A percentile compares a stretch with the other conserved stretches of the same genome.
Conservation (phyloP, 441 rosid species). For the Macaranga tanarius region DNA sequence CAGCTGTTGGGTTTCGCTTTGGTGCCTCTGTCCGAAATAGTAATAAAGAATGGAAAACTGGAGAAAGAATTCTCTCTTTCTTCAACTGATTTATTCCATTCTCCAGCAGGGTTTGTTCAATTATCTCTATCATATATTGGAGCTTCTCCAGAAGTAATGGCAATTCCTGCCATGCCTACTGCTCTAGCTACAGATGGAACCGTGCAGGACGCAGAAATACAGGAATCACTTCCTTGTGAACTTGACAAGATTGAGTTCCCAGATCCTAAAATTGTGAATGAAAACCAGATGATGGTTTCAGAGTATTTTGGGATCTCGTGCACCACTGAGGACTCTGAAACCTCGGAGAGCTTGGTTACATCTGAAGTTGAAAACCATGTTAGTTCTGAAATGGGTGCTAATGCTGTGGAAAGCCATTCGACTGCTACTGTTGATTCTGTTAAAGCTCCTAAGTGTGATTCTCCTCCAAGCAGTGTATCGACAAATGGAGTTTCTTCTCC, state of each 20-base stretch:
- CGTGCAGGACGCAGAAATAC: slow-evolving; percentile 40
- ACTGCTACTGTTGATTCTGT: slow-evolving; percentile 41
- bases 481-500: slow-evolving; percentile 72
- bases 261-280: slow-evolving; percentile 83
- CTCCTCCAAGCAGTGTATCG: slow-evolving; percentile 77
- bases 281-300: slow-evolving; percentile 92
- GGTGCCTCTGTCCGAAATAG: slow-evolving; percentile 86
- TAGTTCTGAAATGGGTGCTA: slow-evolving; percentile 43
- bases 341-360: slow-evolving; percentile 58
- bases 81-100: slow-evolving; percentile 91
- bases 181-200: slow-evolving; percentile 40
- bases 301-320: slow-evolving; percentile 78
- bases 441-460: slow-evolving; percentile 60
- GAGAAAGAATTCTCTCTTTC: slow-evolving; percentile 96
- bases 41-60: slow-evolving; percentile 67
- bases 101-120: slow-evolving; percentile 93
- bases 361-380: slow-evolving; percentile 59
- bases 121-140: slow-evolving; percentile 79
- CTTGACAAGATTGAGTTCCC: slow-evolving; percentile 96
- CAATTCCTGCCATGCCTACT: slow-evolving; percentile 51
- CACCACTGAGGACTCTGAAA: slow-evolving; percentile 54
- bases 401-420: slow-evolving; percentile 50
- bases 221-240: slow-evolving; percentile 53
- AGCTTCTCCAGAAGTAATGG: slow-evolving; percentile 85
- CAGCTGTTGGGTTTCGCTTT: slow-evolving; percentile 88